phyloP scores from a whole-genome alignment of 192 early-diverging fungal genomes.

The Dissophora ornata region DNA sequence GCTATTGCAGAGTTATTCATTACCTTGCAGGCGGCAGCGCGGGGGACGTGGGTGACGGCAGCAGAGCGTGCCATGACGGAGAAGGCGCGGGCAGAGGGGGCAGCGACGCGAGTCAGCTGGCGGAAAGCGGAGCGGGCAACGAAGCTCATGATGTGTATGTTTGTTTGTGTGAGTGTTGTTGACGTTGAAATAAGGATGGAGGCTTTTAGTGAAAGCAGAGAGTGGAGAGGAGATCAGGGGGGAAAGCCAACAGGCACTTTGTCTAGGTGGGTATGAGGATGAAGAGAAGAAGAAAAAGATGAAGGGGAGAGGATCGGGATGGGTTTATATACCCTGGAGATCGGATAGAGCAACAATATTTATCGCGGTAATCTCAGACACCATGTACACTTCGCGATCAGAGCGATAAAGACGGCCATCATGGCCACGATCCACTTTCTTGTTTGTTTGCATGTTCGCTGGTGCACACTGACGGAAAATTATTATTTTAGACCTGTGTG shows the following conservation, averaged over 20 bases:
- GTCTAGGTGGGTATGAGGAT: background rate
- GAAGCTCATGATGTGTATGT: conserved; percentile 51
- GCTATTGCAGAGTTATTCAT: background rate
- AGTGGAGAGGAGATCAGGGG: too few species aligned
- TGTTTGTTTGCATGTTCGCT: too few species aligned
- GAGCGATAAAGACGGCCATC: too few species aligned
- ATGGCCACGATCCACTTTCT: too few species aligned
- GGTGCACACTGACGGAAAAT: too few species aligned
- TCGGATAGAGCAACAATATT: conserved; percentile 4
- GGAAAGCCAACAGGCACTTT: too few species aligned
- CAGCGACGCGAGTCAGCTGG: conserved; percentile 53
- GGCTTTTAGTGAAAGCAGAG: too few species aligned
- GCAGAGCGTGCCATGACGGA: conserved; percentile 52
- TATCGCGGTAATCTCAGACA: too few species aligned
- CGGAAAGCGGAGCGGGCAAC: conserved; percentile 51
- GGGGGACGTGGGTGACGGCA: conserved; percentile 42
- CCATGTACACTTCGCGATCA: background rate
- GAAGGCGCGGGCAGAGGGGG: conserved; percentile 46
- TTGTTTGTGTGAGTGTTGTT: too few species aligned
- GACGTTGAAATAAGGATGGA: too few species aligned
- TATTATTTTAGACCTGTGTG: too few species aligned
- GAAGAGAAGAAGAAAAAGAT: conserved; percentile 2
- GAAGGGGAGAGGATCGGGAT: background rate
- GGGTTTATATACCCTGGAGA: conserved; percentile 8
- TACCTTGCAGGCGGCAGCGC: conserved; percentile 53